Evolutionary conservation across 768 basidiomycete genomes (phyloP), one percentile per base, ranked within the genome.

Genomic region (Pleurotus giganteus): DNA sequence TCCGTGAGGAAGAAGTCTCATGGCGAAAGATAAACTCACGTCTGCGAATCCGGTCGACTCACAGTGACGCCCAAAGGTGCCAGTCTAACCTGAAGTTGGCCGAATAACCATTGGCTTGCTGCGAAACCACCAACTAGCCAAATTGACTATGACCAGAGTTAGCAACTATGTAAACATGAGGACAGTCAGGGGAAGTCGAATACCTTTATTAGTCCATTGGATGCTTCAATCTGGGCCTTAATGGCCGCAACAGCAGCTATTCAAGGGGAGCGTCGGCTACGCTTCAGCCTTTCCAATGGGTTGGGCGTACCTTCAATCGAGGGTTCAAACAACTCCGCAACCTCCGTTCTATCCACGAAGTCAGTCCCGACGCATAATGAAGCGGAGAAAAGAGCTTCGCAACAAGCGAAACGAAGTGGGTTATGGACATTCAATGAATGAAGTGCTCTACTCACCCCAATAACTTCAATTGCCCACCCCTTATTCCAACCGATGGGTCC

Each of bases 61-160:
- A 91, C 84, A 4, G 77, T 77, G 52, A 91, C 76, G 24, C 74
- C 72, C 45, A 78, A 70, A 0, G 80, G 74, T 3, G 71, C 71
- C 12, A 91, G 79, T 24, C 82, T 82, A 57, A 86, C 85, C 72
- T 89, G 85, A 15, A 91, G 74, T 66, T 91, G 88, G 24, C 75
- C 66, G 66, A 89, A 91, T 27, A 91, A 72, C 88, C 89, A 91
- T 1, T 88, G 86, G 56, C 86, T 89, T 0, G 89, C 88, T 2
- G 89, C 89, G 60, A 90, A 91, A 44, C 89, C 89, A 63, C 89
- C 89, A 8, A 91, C 89, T 21, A 91, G 72, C 74, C 89, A 91
- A 4, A 91, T 83, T n/a, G 86, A 89, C 86, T 89, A 54, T 23
- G 29, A 50, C 15, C 43, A 13, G 7, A 15, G 7, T 44, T 28